Conservation (phyloP, 129 eudicot species). For the Lactuca sativa region DNA sequence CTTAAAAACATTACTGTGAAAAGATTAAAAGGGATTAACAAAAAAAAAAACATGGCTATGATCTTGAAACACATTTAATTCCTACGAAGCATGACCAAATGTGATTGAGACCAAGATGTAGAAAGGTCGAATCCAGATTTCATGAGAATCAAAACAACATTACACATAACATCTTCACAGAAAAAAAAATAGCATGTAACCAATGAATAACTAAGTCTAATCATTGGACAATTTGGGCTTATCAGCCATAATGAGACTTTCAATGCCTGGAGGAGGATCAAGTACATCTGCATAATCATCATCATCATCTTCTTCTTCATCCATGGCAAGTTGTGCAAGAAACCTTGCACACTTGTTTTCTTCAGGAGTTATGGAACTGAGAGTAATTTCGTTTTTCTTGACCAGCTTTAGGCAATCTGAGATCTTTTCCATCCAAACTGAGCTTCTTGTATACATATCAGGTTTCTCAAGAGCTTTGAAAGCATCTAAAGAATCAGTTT, state of each 20-base stretch:
- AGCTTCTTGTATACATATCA: background rate
- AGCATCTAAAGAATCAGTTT: conserved; percentile 15
- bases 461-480: conserved; percentile 12
- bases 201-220: background rate
- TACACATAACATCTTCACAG: background rate
- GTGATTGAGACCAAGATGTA: too few species aligned
- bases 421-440: background rate
- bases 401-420: conserved; percentile 7
- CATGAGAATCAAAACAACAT: background rate
- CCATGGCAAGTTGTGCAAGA: conserved; percentile 12
- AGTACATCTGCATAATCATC: conserved; percentile 24
- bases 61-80: too few species aligned
- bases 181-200: background rate
- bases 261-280: conserved; percentile 23
- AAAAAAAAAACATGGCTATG: too few species aligned
- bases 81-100: too few species aligned
- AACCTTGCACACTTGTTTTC: conserved; percentile 21
- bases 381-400: conserved; percentile 15
- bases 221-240: background rate
- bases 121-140: too few species aligned
- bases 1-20: too few species aligned
- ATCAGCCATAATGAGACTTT: conserved; percentile 16
- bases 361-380: background rate
- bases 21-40: too few species aligned
- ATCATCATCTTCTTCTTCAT: conserved; percentile 6